Conservation (phyloP, 2,329 filamentous ascomycete genomes). For the Fusarium nygamai region DNA sequence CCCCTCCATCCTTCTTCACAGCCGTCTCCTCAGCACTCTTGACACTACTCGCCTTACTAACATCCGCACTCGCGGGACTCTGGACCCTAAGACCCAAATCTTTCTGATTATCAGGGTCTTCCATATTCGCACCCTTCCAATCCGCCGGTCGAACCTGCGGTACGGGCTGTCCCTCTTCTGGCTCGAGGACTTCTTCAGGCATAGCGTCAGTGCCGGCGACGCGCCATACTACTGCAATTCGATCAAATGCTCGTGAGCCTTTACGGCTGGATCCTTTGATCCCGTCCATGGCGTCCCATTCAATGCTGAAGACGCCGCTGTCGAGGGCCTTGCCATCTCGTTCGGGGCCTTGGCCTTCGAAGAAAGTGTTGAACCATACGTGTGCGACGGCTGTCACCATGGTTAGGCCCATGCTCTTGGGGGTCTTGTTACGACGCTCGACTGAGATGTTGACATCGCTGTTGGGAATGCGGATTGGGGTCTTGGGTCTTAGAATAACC, state of each 20-base stretch:
- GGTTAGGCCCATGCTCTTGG: constrained; percentile 80
- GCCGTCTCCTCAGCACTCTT: constrained; percentile 48
- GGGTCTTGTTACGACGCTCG: constrained; percentile 83
- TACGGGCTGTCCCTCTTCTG: constrained; percentile 73
- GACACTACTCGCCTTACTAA: constrained; percentile 79
- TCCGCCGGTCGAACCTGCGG: constrained; percentile 76
- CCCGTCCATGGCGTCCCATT: constrained; percentile 82
- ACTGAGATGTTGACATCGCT: constrained; percentile 92
- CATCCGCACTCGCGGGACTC: constrained; percentile 70
- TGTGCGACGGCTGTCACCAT: constrained; percentile 95
- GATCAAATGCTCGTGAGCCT: constrained; percentile 83
- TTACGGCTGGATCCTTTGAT: constrained; percentile 90
- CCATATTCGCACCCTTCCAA: constrained; percentile 72
- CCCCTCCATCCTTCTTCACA: constrained; percentile 29
- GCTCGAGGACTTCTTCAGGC: constrained; percentile 63
- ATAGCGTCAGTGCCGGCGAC: constrained; percentile 46
- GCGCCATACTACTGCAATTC: constrained; percentile 86
- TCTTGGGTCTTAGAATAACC: constrained; percentile 79
- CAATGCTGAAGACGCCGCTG: constrained; percentile 70
- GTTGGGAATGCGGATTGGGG: constrained; percentile 75
- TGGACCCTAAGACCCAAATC: constrained; percentile 74
- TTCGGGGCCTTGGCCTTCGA: constrained; percentile 83
- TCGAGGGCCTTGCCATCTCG: constrained; percentile 71
- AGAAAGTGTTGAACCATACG: constrained; percentile 96
- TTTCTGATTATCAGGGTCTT: constrained; percentile 60